Conservation (phyloP, 345 rosid genomes). For the Physaria fendleri region DNA sequence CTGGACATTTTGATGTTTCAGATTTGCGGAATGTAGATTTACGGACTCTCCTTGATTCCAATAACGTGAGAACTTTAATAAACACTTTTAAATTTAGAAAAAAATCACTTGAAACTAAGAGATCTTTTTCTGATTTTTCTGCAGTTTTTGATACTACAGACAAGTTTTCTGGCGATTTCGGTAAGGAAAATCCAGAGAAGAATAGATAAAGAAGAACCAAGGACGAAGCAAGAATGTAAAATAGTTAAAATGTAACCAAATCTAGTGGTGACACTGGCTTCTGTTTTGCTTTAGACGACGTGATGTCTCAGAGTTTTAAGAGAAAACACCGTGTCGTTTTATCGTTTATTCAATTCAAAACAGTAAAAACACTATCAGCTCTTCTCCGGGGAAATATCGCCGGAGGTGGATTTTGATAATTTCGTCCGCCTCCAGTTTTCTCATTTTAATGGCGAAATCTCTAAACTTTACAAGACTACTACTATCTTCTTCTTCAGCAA, state of each 20-base stretch:
- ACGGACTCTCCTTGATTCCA: slow-evolving; percentile 61
- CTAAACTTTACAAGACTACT: slow-evolving; percentile 31
- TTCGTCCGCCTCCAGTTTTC: slow-evolving; percentile 6
- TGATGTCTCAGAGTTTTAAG: background rate
- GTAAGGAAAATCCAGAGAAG: background rate
- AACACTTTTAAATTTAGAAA: too few species aligned
- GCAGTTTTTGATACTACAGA: slow-evolving; percentile 28
- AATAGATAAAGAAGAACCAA: background rate
- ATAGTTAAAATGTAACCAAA: background rate
- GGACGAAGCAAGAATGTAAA: background rate
- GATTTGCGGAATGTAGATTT: too few species aligned
- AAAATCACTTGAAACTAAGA: slow-evolving; percentile 1
- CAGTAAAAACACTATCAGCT: background rate
- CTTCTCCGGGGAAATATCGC: slow-evolving; percentile 6
- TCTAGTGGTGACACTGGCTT: background rate
- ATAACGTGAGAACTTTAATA: slow-evolving; percentile 54
- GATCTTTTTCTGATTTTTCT: slow-evolving; percentile 36
- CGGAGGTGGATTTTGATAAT: background rate
- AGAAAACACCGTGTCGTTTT: slow-evolving; percentile 22
- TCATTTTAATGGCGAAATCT: slow-evolving; percentile 40
- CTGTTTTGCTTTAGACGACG: background rate
- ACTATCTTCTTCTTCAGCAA: slow-evolving; percentile 27
- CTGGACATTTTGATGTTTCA: slow-evolving; percentile 26
- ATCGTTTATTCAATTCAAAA: background rate
- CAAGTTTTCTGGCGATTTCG: background rate